These are phyloP conservation scores for Calophaca sinica DNA, from an alignment of 306 rosid genomes.

Conservation along the genomic window DNA sequence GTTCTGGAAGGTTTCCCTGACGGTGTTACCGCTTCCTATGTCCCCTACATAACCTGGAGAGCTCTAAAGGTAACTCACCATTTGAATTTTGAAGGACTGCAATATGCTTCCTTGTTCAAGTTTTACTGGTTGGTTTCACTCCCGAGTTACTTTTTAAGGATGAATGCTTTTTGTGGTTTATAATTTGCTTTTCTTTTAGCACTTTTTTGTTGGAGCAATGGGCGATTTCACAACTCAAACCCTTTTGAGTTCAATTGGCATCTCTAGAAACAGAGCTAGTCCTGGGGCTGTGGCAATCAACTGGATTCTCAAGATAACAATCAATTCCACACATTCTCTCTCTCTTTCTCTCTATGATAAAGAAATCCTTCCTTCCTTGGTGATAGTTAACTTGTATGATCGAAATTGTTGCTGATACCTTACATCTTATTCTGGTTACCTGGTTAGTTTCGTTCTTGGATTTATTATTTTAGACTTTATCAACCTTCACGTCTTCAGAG, in stretches of 20 bases:
- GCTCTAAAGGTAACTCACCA: conserved; percentile 78
- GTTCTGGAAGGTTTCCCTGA: conserved; percentile 97
- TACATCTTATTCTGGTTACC: not conserved
- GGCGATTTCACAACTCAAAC: conserved; percentile 98
- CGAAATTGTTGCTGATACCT: not conserved
- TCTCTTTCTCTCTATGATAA: not conserved
- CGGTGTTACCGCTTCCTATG: conserved; percentile 86
- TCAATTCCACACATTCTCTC: not conserved
- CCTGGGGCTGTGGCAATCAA: conserved; percentile 94
- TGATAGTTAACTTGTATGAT: not conserved
- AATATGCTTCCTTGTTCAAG: not conserved
- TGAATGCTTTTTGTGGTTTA: conserved; percentile 1
- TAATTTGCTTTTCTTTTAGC: conserved; percentile 47
- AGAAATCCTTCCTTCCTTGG: not conserved
- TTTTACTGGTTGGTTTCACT: not conserved
- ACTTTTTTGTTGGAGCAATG: conserved; percentile 99
- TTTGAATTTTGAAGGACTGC: not conserved
- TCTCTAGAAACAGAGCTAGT: conserved; percentile 71
- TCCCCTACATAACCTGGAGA: conserved; percentile 96
- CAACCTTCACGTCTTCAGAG: too few species aligned
- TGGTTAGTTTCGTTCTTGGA: not conserved
- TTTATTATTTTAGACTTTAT: not conserved
- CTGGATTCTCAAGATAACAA: conserved; percentile 92
- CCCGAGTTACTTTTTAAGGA: not conserved
- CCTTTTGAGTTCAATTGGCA: conserved; percentile 86